Evolutionary conservation across 495 filamentous ascomycete species (phyloP), one percentile per base, ranked within the genome.

Genomic region (Xylaria curta): DNA sequence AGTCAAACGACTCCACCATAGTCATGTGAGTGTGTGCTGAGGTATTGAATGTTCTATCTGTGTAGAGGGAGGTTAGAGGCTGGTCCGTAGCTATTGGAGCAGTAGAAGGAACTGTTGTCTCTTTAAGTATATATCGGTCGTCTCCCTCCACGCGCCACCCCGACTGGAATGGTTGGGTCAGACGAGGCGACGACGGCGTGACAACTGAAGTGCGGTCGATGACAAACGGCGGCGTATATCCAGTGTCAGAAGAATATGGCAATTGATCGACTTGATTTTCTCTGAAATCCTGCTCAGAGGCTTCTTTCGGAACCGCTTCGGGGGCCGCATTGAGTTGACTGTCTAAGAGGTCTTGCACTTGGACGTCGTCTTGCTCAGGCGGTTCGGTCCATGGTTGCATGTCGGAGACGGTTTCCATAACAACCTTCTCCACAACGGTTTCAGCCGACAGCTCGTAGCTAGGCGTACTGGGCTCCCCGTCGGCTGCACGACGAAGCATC

Each of bases 61-160:
- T 76, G 40, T 73, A 60, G 26, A n/a, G 72, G 69, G 74, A 74
- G 9, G 77, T 78, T 33, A 68, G 77, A 56, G 77, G 72, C 31
- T 72, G 74, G 10, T 69, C 28, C 5, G 72, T 44, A 42, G 24
- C 40, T 54, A 49, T 42, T 36, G 69, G n/a, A 26, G 13, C 68
- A 44, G 64, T 65, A 0, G 66, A 51, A 65, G 26, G 62, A 40
- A 60, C 13, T 12, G 46, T 24, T 15, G 64, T 49, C 17, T 73
- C 70, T 72, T 66, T 40, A 26, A 66, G 17, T 28, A 51, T 44
- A 21, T 40, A 24, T 28, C 54, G 68, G 24, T 9, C 24, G 3
- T 66, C 68, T 53, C 46, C 54, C 28, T 69, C 72, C 10, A 60
- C 36, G n/a, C 42, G 72, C 36, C 36, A 38, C 36, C 6, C 36